These are phyloP conservation scores for Cutaneotrichosporon cyanovorans DNA, from an alignment of 1,284 basidiomycete species.

Conservation along the genomic window DNA sequence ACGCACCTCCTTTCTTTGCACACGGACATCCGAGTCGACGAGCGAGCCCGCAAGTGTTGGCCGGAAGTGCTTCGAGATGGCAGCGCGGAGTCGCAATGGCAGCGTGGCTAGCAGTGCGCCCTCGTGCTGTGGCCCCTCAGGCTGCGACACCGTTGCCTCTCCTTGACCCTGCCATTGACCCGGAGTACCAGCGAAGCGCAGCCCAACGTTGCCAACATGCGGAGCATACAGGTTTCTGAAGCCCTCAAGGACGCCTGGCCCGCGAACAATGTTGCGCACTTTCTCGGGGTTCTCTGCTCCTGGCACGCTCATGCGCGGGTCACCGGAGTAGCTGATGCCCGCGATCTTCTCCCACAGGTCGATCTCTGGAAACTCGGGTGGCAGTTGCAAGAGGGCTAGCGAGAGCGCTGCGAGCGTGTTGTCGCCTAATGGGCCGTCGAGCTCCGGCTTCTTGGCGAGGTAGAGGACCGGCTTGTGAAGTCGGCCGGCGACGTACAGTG, in stretches of 20 bases:
- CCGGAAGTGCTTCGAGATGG: constrained; percentile 19
- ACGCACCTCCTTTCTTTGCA: constrained; percentile 1
- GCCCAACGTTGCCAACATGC: constrained; percentile 56
- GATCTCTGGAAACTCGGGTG: constrained; percentile 59
- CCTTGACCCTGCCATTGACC: constrained; percentile 16
- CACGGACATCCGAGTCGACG: constrained; percentile 9
- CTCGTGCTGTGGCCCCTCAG: constrained; percentile 48
- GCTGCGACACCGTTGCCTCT: constrained; percentile 28
- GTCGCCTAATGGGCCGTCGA: constrained; percentile 84
- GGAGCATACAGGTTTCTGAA: constrained; percentile 82
- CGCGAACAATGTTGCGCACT: constrained; percentile 83
- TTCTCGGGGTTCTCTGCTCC: constrained; percentile 93
- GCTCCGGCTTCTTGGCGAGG: constrained; percentile 76
- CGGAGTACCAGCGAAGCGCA: constrained; percentile 13
- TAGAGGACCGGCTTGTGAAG: constrained; percentile 95
- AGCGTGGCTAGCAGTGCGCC: constrained; percentile 67
- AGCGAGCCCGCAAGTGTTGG: constrained; percentile 18
- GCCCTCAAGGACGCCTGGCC: constrained; percentile 60
- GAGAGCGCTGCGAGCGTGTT: constrained; percentile 86
- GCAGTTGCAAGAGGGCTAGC: constrained; percentile 62
- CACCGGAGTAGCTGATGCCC: constrained; percentile 71
- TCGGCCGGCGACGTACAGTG: constrained; percentile 86
- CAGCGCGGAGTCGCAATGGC: constrained; percentile 54
- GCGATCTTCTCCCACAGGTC: constrained; percentile 81
- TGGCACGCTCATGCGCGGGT: constrained; percentile 81